phyloP scores from a whole-genome alignment of 169 alveolate species.

The Sarcocystis neurona region DNA sequence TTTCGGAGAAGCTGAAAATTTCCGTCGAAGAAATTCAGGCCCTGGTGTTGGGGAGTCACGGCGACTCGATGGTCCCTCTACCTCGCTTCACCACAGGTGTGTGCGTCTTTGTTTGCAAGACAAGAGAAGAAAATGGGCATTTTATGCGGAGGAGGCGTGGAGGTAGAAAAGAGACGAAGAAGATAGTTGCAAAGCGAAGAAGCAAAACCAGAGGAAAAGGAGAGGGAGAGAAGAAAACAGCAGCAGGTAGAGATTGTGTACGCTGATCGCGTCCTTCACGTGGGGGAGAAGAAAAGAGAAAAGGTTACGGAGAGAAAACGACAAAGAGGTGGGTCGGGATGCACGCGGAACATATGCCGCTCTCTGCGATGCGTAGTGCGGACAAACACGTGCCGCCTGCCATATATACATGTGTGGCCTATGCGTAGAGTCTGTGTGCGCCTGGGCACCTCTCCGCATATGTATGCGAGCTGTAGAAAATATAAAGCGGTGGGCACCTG shows the following conservation, averaged over 20 bases:
- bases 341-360: neutral
- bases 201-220: neutral
- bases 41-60: constrained; percentile 82
- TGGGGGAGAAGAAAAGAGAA: neutral
- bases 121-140: neutral
- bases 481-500: too few relatives aligned
- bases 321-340: neutral
- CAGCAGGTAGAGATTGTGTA: neutral
- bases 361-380: neutral
- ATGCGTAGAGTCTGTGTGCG: too few relatives aligned
- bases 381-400: too few relatives aligned
- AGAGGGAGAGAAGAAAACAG: neutral
- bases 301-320: neutral
- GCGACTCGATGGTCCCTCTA: constrained; percentile 81
- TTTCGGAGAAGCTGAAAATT: constrained; percentile 73
- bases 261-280: neutral
- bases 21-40: constrained; percentile 76
- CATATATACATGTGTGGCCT: too few relatives aligned
- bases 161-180: neutral
- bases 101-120: too few relatives aligned
- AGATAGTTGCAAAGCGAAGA: neutral
- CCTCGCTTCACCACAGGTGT: constrained; percentile 66
- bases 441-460: too few relatives aligned
- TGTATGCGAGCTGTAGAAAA: too few relatives aligned
- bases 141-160: neutral